phyloP scores from a whole-genome alignment of 768 basidiomycete species.

The Chlorophyllum brunneum region DNA sequence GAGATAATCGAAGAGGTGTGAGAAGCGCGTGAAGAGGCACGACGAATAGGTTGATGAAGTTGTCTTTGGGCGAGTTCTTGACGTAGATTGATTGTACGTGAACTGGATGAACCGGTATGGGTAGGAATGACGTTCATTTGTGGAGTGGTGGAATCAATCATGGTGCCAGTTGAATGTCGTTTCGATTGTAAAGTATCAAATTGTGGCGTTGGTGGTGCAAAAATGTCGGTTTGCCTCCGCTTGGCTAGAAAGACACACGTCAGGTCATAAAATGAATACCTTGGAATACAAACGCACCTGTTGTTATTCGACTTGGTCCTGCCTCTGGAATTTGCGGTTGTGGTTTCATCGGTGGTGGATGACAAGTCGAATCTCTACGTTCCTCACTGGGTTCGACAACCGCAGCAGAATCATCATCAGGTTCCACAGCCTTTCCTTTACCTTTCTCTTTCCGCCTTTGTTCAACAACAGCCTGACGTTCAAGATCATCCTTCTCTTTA shows the following conservation, averaged over 20 bases:
- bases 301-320: not conserved
- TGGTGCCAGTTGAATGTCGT: conserved; percentile 3
- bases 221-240: conserved; percentile 5
- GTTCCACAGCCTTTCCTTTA: conserved; percentile 2
- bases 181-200: not conserved
- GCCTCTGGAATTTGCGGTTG: not conserved
- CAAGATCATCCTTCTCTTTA: not conserved
- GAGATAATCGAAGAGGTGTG: not conserved
- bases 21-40: not conserved
- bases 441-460: not conserved
- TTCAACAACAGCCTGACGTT: not conserved
- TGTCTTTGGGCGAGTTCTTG: conserved; percentile 7
- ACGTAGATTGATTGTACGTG: conserved; percentile 5
- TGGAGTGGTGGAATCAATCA: not conserved
- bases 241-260: not conserved
- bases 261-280: not conserved
- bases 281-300: not conserved
- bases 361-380: not conserved
- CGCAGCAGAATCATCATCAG: not conserved
- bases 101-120: not conserved
- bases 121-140: too few species aligned
- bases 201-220: not conserved
- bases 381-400: not conserved
- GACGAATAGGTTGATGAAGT: conserved; percentile 5
- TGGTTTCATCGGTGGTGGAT: not conserved